phyloP scores from a whole-genome alignment of 257 asterid genomes.

The Prunella vulgaris region DNA sequence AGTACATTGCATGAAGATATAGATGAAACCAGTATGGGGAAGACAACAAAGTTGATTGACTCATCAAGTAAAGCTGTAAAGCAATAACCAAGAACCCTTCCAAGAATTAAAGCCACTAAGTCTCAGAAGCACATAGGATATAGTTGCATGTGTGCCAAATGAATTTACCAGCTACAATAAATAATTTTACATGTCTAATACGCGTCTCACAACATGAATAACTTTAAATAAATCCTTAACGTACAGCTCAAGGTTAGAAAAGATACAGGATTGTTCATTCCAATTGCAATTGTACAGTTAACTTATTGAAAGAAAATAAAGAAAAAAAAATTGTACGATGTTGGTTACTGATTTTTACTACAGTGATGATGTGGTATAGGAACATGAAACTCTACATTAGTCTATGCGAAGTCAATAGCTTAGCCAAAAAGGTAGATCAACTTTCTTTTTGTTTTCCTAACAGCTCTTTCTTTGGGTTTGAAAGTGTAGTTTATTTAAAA shows the following conservation, averaged over 20 bases:
- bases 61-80: constrained; percentile 6
- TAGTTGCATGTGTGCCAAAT: constrained; percentile 2
- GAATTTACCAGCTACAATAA: constrained; percentile 9
- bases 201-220: constrained; percentile 9
- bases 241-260: background rate
- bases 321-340: background rate
- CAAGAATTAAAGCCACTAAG: background rate
- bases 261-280: background rate
- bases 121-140: background rate
- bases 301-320: constrained; percentile 2
- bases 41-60: background rate
- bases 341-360: background rate
- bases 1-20: background rate
- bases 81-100: constrained; percentile 6
- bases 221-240: constrained; percentile 5
- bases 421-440: background rate
- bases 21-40: constrained; percentile 1
- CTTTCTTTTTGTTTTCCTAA: background rate
- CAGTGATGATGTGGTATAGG: background rate
- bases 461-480: constrained; percentile 6
- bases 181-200: background rate
- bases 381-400: constrained; percentile 10
- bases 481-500: background rate
- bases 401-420: constrained; percentile 12
- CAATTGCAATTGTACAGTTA: constrained; percentile 6